Evolutionary conservation across 1,139 yeast species (phyloP).

Genomic region (Lodderomyces margitis): DNA sequence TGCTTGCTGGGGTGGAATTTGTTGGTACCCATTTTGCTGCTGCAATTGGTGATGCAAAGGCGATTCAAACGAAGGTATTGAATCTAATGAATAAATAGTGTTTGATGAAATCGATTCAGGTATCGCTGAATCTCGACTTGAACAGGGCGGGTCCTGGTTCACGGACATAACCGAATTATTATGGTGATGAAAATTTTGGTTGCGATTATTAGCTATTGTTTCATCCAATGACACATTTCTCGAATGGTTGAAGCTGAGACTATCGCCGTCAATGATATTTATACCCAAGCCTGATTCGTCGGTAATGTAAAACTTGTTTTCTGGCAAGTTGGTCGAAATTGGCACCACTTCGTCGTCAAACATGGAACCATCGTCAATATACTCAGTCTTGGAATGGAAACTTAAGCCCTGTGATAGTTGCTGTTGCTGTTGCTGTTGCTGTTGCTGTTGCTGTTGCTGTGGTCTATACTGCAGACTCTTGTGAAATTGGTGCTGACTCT

Average conservation of each 20-base stretch:
- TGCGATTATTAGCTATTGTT: background rate
- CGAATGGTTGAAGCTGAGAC: conserved; percentile 18
- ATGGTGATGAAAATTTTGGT: conserved; percentile 17
- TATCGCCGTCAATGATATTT: conserved; percentile 4
- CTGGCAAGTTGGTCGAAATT: conserved; percentile 19
- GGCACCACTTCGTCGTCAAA: conserved; percentile 23
- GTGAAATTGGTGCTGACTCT: conserved; percentile 5
- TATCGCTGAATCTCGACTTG: conserved; percentile 17
- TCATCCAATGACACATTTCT: conserved; percentile 29
- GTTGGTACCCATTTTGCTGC: conserved; percentile 11
- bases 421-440: background rate
- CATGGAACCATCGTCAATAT: conserved; percentile 3
- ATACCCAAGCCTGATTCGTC: conserved; percentile 7
- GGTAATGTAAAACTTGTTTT: conserved; percentile 10
- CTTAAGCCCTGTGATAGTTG: background rate
- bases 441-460: conserved; percentile 1
- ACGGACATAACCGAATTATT: conserved; percentile 16
- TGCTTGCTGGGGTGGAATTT: conserved; percentile 11
- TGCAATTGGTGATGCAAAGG: conserved; percentile 14
- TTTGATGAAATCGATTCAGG: conserved; percentile 32
- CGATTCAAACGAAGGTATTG: conserved; percentile 38
- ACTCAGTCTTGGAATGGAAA: conserved; percentile 2
- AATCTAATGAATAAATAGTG: conserved; percentile 45
- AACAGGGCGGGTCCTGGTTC: conserved; percentile 19
- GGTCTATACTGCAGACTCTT: conserved; percentile 2